Conservation (phyloP, 768 basidiomycete species). For the Inosperma sp. region DNA sequence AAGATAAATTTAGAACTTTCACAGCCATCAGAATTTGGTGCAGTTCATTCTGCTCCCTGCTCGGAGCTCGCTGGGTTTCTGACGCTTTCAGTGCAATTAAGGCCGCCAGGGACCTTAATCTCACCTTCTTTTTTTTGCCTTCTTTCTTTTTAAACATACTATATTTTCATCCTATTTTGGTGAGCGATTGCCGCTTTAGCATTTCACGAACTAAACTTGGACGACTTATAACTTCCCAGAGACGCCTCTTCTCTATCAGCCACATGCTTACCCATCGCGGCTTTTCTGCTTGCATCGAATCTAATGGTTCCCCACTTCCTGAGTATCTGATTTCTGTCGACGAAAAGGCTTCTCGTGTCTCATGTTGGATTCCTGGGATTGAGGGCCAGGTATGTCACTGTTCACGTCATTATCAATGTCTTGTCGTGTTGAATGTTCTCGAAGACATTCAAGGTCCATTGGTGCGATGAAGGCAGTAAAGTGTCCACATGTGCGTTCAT, state of each 20-base stretch:
- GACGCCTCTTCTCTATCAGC: not conserved
- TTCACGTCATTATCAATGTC: not conserved
- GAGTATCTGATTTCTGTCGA: slow-evolving; percentile 58
- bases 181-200: not conserved
- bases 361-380: slow-evolving; percentile 67
- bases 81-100: not conserved
- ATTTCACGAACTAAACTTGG: not conserved
- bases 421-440: not conserved
- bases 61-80: not conserved
- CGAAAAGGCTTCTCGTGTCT: slow-evolving; percentile 38
- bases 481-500: slow-evolving; percentile 58
- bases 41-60: slow-evolving; percentile 1
- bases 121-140: slow-evolving; percentile 6
- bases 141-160: slow-evolving; percentile 1
- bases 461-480: slow-evolving; percentile 55
- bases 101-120: not conserved
- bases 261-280: slow-evolving; percentile 51
- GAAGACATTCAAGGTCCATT: slow-evolving; percentile 58
- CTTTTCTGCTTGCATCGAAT: slow-evolving; percentile 68
- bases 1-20: not conserved
- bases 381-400: slow-evolving; percentile 46
- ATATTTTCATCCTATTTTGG: slow-evolving; percentile 2
- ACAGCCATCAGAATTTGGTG: not conserved
- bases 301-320: slow-evolving; percentile 42
- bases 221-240: too few species aligned